Evolutionary conservation across 2,329 filamentous ascomycete genomes (phyloP), one percentile per base, ranked within the genome.

Genomic region (Mycocentrospora acerina): DNA sequence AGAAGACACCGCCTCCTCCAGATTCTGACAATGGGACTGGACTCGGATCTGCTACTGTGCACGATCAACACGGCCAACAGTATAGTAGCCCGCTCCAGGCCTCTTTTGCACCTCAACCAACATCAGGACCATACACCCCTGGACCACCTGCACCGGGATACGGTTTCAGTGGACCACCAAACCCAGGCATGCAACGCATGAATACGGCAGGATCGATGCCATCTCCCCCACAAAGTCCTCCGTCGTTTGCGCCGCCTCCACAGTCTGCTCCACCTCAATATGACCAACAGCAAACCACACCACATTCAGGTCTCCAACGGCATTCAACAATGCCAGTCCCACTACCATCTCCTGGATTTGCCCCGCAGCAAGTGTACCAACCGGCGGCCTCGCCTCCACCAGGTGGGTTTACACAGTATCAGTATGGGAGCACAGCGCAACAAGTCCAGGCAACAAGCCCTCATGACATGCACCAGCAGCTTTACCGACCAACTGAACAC

Each of bases 1-100:
- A 90, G 65, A 90, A 90, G 75, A 91, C 87, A 0, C 87, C 86
- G 2, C 81, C 87, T 4, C 85, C 84, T 3, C 79, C 83, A 24
- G 86, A 90, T 53, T 80, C 75, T 26, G 78, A 74, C 10, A 69
- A 59, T 39, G 74, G 73, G 3, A 74, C 69, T 13, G 73, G 73
- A 2, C 59, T 75, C 12, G 55, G 53, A 11, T 53, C 60, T 11
- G 68, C 66, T 9, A 65, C 66, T 16, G 54, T 57, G 12, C 64
- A 73, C 35, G 71, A 73, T 24, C 60, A 69, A 10, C 57, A 62
- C 26, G 50, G 51, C 7, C 47, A 52, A 11, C 59, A 57, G 29
- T 66, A 64, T 33, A 44, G 46, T 35, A 61, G 58, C 19, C 62
- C 62, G 7, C 38, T 64, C 17, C 63, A 67, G 40, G 34, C 48